Evolutionary conservation across 2,329 filamentous ascomycete species (phyloP), one percentile per base, ranked within the genome.

Genomic region (Sordariomycetes sp.): DNA sequence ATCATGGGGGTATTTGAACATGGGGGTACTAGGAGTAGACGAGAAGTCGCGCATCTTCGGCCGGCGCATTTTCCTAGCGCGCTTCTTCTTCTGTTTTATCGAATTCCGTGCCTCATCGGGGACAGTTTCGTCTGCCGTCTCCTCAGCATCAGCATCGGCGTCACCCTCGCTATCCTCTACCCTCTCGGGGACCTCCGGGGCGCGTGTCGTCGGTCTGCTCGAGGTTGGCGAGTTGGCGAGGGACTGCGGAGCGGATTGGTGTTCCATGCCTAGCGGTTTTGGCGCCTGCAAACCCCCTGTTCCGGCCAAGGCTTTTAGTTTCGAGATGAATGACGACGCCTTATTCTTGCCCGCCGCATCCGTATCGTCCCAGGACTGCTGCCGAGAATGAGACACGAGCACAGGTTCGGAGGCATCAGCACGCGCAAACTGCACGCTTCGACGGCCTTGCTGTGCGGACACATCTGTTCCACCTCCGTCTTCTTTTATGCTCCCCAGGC

Each of bases 101-200:
- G 73, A 76, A 61, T 79, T 81, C 1, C 71, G 65, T 32, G 71
- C 66, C 57, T 76, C 74, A 16, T 73, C 68, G n/a, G 71, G 65
- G 20, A 74, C 73, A n/a, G 79, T 79, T 67, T 96, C 92, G 57
- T 91, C 90, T 0, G 86, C 89, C 52, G 90, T 96, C 68, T 94
- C 90, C 68, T 96, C 92, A 1, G 87, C 89, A 69, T 94, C 90
- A 0, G 88, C 86, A 66, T 94, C 90, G 1, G 88, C 86, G 66
- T 88, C 86, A 16, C 78, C 83, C 69, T 92, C 89, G 68, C 85
- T 89, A 22, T 82, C 84, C 61, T 79, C 80, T 60, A 81, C 79
- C 28, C 75, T 74, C 51, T 76, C 72, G 10, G 69, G 69, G 60
- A 72, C 83, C 75, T 59, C 76, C 74, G 53, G 76, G 73, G 34